Evolutionary conservation across 176 grass and related monocot genomes (phyloP).

Genomic region (Avena atlantica): DNA sequence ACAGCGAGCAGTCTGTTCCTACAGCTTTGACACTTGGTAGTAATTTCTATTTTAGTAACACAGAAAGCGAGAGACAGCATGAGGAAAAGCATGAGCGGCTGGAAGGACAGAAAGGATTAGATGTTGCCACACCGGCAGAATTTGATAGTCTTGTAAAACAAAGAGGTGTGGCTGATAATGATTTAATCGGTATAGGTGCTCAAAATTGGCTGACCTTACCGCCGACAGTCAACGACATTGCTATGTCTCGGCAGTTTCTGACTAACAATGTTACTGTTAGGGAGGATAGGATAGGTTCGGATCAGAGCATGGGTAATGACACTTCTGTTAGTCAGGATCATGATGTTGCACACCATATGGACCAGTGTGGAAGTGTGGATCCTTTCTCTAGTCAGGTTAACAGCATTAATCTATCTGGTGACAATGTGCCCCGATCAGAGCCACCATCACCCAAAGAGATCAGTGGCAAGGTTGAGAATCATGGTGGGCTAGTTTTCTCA

Average conservation of each 20-base stretch:
- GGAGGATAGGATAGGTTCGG: conserved; percentile 44
- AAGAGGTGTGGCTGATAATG: conserved; percentile 29
- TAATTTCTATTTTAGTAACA: conserved; percentile 54
- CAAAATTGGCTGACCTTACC: conserved; percentile 62
- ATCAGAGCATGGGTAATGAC: conserved; percentile 35
- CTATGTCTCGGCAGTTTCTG: conserved; percentile 9
- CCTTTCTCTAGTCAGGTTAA: conserved; percentile 44
- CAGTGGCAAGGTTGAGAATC: conserved; percentile 21
- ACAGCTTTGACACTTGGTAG: conserved; percentile 66
- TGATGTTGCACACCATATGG: conserved; percentile 44
- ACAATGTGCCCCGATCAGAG: conserved; percentile 30
- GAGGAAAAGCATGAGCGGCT: conserved; percentile 34
- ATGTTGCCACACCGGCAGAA: conserved; percentile 32
- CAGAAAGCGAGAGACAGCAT: conserved; percentile 20
- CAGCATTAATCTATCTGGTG: conserved; percentile 36
- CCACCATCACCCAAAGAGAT: conserved; percentile 37
- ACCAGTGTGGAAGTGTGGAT: conserved; percentile 29
- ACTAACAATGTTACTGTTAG: conserved; percentile 33
- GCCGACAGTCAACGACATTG: conserved; percentile 14
- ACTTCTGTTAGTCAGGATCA: conserved; percentile 45
- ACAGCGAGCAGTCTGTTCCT: conserved; percentile 52
- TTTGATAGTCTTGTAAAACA: conserved; percentile 23
- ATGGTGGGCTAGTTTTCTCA: conserved; percentile 22
- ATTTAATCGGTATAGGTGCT: conserved; percentile 36
- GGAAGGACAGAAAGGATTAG: conserved; percentile 39